Percentiles rank a stretch among this genome's conserved stretches.
Evolutionary conservation across 202 grass and related monocot genomes (phyloP).

Genomic region (Hordeum pubiflorum): DNA sequence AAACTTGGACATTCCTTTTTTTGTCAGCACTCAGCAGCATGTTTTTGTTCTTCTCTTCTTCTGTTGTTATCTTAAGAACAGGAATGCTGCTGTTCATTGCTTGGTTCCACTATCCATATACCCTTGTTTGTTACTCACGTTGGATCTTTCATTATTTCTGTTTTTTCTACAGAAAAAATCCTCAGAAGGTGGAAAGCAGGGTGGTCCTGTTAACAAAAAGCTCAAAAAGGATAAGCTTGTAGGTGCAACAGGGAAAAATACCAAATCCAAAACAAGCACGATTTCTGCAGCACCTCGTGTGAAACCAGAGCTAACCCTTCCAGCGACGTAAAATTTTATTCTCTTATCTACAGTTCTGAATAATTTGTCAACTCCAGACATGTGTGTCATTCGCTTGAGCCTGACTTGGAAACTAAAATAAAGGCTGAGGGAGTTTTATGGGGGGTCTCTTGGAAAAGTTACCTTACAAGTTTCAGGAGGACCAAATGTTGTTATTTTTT

Average conservation of each 20-base stretch:
- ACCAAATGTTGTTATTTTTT: neutral
- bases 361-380: neutral
- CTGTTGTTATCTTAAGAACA: neutral
- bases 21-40: neutral
- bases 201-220: conserved; percentile 72
- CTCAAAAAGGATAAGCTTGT: conserved; percentile 85
- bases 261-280: conserved; percentile 61
- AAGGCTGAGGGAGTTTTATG: neutral
- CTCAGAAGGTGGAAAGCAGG: conserved; percentile 69
- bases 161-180: conserved; percentile 60
- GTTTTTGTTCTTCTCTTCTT: neutral
- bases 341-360: neutral
- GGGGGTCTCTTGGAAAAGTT: neutral
- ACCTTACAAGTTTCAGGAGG: neutral
- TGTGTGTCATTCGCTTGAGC: neutral
- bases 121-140: conserved; percentile 7
- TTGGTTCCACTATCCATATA: neutral
- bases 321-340: conserved; percentile 56
- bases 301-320: conserved; percentile 79
- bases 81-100: neutral
- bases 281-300: conserved; percentile 63
- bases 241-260: conserved; percentile 60
- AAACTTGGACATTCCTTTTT: neutral
- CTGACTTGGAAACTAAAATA: conserved; percentile 10
- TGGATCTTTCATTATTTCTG: conserved; percentile 9